Evolutionary conservation across 1,284 basidiomycete species (phyloP), one percentile per base, ranked within the genome.

Genomic region (Ustilago esculenta): DNA sequence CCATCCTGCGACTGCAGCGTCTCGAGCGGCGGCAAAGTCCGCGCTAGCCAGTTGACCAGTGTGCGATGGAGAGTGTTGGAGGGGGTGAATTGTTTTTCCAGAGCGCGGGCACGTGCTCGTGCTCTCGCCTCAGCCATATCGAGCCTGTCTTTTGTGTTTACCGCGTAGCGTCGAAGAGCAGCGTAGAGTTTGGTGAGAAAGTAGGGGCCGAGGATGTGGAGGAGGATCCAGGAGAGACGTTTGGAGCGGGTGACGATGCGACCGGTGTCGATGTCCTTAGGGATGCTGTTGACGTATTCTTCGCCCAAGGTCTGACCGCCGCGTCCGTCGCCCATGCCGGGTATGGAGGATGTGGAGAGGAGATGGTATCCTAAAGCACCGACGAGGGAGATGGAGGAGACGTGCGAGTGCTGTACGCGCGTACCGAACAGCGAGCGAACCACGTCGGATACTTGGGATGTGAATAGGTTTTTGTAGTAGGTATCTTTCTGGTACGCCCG

Each of bases 231-330:
- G 3, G 63, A 48, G 1, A 74, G 44, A 4, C 82, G 70, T 25
- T 73, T 55, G 10, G 48, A 40, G 1, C 61, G 32, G 2, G 64
- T 56, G 1, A 82, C 76, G 14, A 82, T 65, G 12, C 74, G 72
- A 8, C 78, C 74, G 5, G 65, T 75, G 5, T 51, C 47, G 6
- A 52, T 44, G 21, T 74, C 63, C 30, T 77, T 71, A 54, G 83
- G 81, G 35, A 83, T 70, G 21, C 80, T 75, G 49, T 83, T 82
- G 44, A 82, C 82, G 52, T 84, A 84, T 63, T 84, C 83, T 49
- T 84, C 83, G 1, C 83, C 83, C 5, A 84, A 67, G 17, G 83
- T 84, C 67, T 84, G 83, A 2, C 81, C 77, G 4, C 83, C 83
- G 5, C 55, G 34, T 4, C 47, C 58, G 21, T 65, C 52, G 15